Evolutionary conservation across 352 stramenopile genomes (phyloP), one percentile per base, ranked within the genome.

Genomic region (Phytophthora tubulina): DNA sequence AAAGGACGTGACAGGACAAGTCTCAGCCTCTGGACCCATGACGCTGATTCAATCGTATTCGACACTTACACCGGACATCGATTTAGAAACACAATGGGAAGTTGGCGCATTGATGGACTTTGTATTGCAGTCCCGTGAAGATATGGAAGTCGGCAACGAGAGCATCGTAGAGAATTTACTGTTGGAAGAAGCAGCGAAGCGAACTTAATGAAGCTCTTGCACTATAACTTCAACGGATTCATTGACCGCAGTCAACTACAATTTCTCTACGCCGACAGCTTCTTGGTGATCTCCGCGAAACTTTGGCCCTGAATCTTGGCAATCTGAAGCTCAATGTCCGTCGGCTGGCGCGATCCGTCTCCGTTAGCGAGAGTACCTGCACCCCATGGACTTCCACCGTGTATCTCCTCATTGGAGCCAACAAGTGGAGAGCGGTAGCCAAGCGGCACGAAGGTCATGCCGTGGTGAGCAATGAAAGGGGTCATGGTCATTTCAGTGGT

Each of bases 381-480:
- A 32, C 90, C 89, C 78, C 92, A 97, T 1, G 88, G 76, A 58
- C 74, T 88, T 27, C 78, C 83, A 35, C 85, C 87, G 50, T 93
- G 87, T 14, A 90, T 64, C 52, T 89, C 84, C n/a, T 90, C 73
- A 38, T 87, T 79, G 62, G 80, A 81, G 7, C 74, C 79, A 30
- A 88, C 58, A 27, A 85, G 58, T 0, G 73, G 80, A 3, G 71
- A 70, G 38, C 79, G 78, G 63, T 85, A 88, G 36, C 89, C 91
- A 14, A 94, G 55, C 36, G 91, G 90, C 38, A 97, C 85, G 67
- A 96, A 97, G 33, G 87, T 83, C 85, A 97, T 96, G 42, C 92
- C 92, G 30, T 96, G 87, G 77, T 97, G 89, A 14, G 81, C 72
- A 39, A 96, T 79, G 73, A 95, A 94, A 30, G 89, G 87, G 32